A percentile compares a stretch with the other conserved stretches of the same genome.
Evolutionary conservation across 805 yeast genomes (phyloP).

Genomic region (Jamesozyma jinghongensis): DNA sequence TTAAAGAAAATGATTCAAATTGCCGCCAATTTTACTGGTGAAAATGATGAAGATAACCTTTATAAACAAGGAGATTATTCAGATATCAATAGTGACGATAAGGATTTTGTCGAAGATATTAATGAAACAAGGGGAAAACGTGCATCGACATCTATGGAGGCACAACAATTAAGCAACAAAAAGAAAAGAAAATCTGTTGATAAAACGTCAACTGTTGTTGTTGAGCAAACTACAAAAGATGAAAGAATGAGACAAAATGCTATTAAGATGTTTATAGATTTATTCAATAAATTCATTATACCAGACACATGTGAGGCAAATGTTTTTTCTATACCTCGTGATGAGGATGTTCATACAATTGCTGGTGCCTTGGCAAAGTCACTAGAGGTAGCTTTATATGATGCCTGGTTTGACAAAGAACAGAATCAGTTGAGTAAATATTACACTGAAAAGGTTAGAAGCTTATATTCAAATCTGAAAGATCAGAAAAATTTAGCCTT

Average conservation of each 20-base stretch:
- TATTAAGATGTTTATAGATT: conserved; percentile 40
- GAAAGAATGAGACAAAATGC: conserved; percentile 40
- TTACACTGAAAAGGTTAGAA: conserved; percentile 62
- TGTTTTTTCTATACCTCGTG: conserved; percentile 23
- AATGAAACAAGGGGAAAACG: conserved; percentile 1
- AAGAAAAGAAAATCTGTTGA: conserved; percentile 4
- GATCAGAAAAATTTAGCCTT: conserved; percentile 48
- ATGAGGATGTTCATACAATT: conserved; percentile 25
- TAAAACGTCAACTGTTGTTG: conserved; percentile 4
- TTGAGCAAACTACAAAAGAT: conserved; percentile 12
- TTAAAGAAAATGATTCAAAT: conserved; percentile 1
- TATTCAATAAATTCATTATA: conserved; percentile 34
- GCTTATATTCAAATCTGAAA: conserved; percentile 50
- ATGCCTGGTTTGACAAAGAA: conserved; percentile 29
- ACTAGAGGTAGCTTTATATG: conserved; percentile 43
- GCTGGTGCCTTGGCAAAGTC: conserved; percentile 40
- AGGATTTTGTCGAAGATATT: conserved; percentile 11
- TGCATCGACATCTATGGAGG: not conserved
- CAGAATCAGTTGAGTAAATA: conserved; percentile 15
- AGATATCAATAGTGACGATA: conserved; percentile 6
- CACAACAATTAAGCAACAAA: not conserved
- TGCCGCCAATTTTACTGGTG: not conserved
- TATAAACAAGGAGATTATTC: not conserved
- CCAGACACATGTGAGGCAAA: conserved; percentile 17
- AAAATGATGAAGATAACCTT: not conserved